Evolutionary conservation across 2,329 filamentous ascomycete genomes (phyloP).

Genomic region (Arthroderma sp.): DNA sequence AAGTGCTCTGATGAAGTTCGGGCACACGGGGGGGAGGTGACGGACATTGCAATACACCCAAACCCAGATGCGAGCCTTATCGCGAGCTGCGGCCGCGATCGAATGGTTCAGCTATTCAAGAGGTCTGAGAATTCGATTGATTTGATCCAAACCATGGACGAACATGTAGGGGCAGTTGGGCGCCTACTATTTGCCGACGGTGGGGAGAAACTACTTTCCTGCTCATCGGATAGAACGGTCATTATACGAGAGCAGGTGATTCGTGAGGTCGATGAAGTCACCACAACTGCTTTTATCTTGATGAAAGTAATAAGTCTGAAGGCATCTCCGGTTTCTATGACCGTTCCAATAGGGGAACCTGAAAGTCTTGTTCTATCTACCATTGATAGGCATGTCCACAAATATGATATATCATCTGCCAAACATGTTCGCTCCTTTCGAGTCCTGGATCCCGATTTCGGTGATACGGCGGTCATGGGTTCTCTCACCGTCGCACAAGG

Average conservation of each 20-base stretch:
- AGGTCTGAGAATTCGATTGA: conserved; percentile 48
- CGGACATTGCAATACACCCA: conserved; percentile 62
- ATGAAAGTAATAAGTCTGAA: conserved; percentile 68
- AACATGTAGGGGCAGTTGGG: conserved; percentile 78
- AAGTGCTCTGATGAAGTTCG: conserved; percentile 58
- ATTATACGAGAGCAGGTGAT: conserved; percentile 67
- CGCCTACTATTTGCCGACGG: conserved; percentile 63
- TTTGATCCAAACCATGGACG: conserved; percentile 79
- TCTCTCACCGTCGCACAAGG: conserved; percentile 51
- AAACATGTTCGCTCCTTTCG: conserved; percentile 63
- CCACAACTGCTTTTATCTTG: conserved; percentile 62
- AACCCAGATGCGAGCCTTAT: conserved; percentile 51
- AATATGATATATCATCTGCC: conserved; percentile 52
- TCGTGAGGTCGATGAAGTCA: conserved; percentile 42
- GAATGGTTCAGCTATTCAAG: conserved; percentile 84
- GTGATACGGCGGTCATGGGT: conserved; percentile 72
- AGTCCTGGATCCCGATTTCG: conserved; percentile 64
- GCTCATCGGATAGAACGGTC: conserved; percentile 75
- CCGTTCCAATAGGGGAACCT: conserved; percentile 49
- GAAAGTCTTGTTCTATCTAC: conserved; percentile 46
- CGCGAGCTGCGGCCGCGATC: conserved; percentile 74
- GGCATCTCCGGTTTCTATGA: conserved; percentile 75
- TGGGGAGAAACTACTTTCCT: conserved; percentile 62
- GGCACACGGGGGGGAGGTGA: conserved; percentile 76
- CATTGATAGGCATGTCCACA: conserved; percentile 48